Base-by-base conservation (phyloP, 1,284 basidiomycete species). In the Ceratobasidium sp. region DNA sequence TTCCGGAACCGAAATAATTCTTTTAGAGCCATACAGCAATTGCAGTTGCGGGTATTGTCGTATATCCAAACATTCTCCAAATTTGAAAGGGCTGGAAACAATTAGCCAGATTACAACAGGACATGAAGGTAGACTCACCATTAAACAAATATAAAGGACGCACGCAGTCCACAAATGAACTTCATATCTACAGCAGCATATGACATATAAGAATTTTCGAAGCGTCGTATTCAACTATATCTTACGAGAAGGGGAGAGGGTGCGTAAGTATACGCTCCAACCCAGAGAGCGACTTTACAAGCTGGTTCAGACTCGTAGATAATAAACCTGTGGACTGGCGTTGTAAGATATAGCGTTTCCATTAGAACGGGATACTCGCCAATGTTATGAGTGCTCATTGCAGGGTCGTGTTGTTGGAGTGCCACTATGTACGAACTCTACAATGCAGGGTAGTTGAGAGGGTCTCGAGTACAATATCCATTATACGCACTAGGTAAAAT, bases 241-340 rank as follows among this genome's bases (percentile, higher is more conserved):
- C 87, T 80, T 84, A 94, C 87, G 91, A 93, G 85, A 93, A 94
- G 0, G 93, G 94, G 64, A 95, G 93, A 0, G 93, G 93, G 0
- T 93, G 94, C 0, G 93, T 94, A 18, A 94, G 86, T 80, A 95
- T 94, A 60, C 93, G 87, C 83, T 95, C 93, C 3, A 95, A 86
- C 5, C 90, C 91, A 10, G 91, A 92, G 60, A 95, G 85, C 20
- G 91, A 89, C 75, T 94, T 92, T 2, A 90, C 89, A 58, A 95
- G 88, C 80, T 88, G 87, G 81, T 88, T 89, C 9, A 94, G 83
- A 1, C 89, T 82, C 1, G 81, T 82, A 0, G 92, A 79, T 26
- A 94, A 85, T 23, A 86, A 83, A 81, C 89, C 91, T 93, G 78
- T 20, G 23, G 10, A 77, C 42, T n/a, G 68, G 23, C n/a, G 10